phyloP scores from a whole-genome alignment of 2,329 filamentous ascomycete species.

The Arachnomyces sp. region DNA sequence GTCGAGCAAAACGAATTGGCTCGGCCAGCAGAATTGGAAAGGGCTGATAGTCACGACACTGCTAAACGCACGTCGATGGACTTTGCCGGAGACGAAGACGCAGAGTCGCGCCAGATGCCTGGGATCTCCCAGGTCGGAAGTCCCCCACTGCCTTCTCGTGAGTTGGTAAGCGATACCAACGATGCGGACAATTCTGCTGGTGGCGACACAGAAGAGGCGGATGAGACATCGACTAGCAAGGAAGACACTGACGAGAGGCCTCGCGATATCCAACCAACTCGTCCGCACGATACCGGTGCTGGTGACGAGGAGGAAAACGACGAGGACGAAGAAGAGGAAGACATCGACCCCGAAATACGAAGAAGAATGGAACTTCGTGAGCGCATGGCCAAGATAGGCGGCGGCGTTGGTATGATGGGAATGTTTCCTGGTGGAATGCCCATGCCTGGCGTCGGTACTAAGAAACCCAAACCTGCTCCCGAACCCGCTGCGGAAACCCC shows the following conservation, averaged over 20 bases:
- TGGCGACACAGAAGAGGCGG: conserved; percentile 55
- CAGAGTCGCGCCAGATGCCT: conserved; percentile 21
- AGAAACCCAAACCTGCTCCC: conserved; percentile 42
- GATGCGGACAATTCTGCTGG: conserved; percentile 58
- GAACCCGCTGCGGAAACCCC: conserved; percentile 26
- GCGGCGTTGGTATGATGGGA: conserved; percentile 91
- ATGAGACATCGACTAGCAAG: conserved; percentile 57
- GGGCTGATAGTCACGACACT: conserved; percentile 24
- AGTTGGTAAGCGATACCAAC: conserved; percentile 53
- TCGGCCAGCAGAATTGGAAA: conserved; percentile 22
- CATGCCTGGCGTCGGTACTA: conserved; percentile 42
- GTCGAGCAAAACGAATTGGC: conserved; percentile 17
- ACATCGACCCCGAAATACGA: conserved; percentile 77
- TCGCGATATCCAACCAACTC: conserved; percentile 21
- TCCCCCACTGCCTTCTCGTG: conserved; percentile 38
- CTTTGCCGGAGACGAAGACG: conserved; percentile 15
- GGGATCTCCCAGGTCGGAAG: conserved; percentile 26
- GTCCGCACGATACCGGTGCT: conserved; percentile 39
- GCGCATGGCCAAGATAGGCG: conserved; percentile 97
- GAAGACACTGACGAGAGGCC: conserved; percentile 62
- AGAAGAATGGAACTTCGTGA: conserved; percentile 83
- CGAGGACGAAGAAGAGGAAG: conserved; percentile 70
- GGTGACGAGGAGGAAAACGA: conserved; percentile 46
- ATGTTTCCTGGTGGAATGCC: conserved; percentile 72
- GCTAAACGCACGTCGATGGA: conserved; percentile 30